Conservation (phyloP, 2,329 filamentous ascomycete species). For the Venturia oleaginea region DNA sequence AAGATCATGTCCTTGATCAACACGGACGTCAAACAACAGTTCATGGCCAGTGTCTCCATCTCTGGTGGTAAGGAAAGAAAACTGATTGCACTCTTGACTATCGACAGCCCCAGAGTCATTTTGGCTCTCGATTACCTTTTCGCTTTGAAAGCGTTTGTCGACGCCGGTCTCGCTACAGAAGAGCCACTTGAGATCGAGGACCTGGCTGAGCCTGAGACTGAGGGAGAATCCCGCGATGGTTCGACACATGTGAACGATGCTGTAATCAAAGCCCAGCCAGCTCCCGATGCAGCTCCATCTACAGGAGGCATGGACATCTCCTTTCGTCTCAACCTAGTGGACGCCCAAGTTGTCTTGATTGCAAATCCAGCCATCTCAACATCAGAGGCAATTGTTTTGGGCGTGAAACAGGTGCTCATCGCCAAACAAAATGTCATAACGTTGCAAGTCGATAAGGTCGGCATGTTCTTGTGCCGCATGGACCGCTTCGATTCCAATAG, state of each 20-base stretch:
- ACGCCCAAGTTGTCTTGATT: conserved; percentile 92
- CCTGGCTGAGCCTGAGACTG: conserved; percentile 40
- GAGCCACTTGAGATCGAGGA: conserved; percentile 55
- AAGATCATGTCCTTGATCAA: conserved; percentile 98
- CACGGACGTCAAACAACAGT: conserved; percentile 83
- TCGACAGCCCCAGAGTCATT: conserved; percentile 91
- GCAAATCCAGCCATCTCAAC: conserved; percentile 84
- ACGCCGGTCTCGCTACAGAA: conserved; percentile 53
- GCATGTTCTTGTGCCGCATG: conserved; percentile 99
- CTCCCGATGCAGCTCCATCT: conserved; percentile 25
- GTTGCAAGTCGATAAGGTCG: conserved; percentile 84
- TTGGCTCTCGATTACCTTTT: conserved; percentile 95
- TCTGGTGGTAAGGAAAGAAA: conserved; percentile 73
- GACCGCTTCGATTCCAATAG: conserved; percentile 89
- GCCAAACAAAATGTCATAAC: conserved; percentile 92
- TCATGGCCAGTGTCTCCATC: conserved; percentile 97
- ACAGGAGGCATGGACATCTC: conserved; percentile 60
- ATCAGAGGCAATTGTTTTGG: conserved; percentile 91
- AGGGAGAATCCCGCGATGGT: conserved; percentile 4
- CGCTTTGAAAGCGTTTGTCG: conserved; percentile 75
- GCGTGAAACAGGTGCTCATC: conserved; percentile 85
- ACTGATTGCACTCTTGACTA: conserved; percentile 81
- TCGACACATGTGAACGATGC: conserved; percentile 3
- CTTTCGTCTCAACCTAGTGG: conserved; percentile 87
- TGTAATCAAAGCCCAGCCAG: conserved; percentile 3